Conservation (phyloP, 768 basidiomycete genomes). For the Termitomyces sp. region DNA sequence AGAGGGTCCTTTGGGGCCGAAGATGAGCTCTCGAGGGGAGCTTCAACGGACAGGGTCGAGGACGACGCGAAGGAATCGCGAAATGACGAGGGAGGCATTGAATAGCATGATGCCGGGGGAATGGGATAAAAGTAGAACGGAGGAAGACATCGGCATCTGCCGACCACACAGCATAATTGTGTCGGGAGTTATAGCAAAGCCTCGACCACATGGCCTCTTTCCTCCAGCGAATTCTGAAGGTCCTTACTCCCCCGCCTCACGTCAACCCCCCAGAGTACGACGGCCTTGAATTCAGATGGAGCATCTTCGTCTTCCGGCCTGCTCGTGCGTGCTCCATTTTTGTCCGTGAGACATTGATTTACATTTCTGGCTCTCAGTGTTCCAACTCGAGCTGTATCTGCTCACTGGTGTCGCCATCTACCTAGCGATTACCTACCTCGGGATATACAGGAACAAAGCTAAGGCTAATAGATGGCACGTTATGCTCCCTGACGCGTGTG, state of each 20-base stretch:
- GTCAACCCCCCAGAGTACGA: constrained; percentile 55
- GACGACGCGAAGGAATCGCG: constrained; percentile 11
- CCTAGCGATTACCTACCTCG: constrained; percentile 49
- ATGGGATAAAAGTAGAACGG: neutral
- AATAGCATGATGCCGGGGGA: neutral
- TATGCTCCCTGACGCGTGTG: constrained; percentile 5
- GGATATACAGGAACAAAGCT: constrained; percentile 50
- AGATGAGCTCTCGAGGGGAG: neutral
- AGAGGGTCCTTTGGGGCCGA: constrained; percentile 1
- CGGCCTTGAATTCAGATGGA: constrained; percentile 72
- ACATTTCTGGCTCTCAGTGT: constrained; percentile 32
- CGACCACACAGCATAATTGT: neutral
- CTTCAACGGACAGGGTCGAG: neutral
- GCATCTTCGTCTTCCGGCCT: constrained; percentile 74
- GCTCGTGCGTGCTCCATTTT: constrained; percentile 42
- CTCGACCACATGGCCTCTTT: constrained; percentile 19
- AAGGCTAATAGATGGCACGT: constrained; percentile 66
- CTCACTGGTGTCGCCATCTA: constrained; percentile 51
- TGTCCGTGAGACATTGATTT: neutral
- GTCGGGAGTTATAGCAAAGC: neutral
- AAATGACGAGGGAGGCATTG: constrained; percentile 6
- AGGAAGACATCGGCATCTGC: constrained; percentile 7
- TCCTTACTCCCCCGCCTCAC: constrained; percentile 54
- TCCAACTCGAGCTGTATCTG: constrained; percentile 60
- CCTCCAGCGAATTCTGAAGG: constrained; percentile 27